A percentile compares a stretch with the other conserved stretches of the same genome.
Evolutionary conservation across 2,329 filamentous ascomycete species (phyloP).

Genomic region (Myriosclerotinia duriaeana): DNA sequence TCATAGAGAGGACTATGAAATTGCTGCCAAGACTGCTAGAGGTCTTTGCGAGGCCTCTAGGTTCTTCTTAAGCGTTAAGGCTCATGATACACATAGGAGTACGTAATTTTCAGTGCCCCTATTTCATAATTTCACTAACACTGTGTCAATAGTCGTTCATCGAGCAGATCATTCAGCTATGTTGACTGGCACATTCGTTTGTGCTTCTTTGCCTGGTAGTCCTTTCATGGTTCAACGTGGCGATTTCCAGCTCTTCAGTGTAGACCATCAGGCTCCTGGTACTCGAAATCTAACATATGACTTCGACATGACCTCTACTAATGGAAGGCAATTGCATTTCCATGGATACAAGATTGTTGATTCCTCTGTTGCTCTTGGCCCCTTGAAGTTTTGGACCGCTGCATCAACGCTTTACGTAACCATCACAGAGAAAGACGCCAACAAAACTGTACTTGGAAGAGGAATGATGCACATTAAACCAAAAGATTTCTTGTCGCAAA

Average conservation of each 20-base stretch:
- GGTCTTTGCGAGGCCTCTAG: slow-evolving; percentile 56
- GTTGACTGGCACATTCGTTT: slow-evolving; percentile 60
- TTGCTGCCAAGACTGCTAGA: slow-evolving; percentile 53
- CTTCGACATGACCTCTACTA: slow-evolving; percentile 57
- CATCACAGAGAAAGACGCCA: slow-evolving; percentile 45
- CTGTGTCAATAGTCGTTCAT: slow-evolving; percentile 42
- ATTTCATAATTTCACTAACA: background rate
- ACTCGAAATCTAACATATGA: slow-evolving; percentile 61
- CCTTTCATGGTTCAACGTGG: slow-evolving; percentile 62
- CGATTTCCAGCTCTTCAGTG: slow-evolving; percentile 56
- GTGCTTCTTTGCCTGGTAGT: slow-evolving; percentile 53
- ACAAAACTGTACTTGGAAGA: slow-evolving; percentile 50
- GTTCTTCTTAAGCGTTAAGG: slow-evolving; percentile 59
- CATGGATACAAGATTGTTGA: slow-evolving; percentile 63
- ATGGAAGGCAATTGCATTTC: slow-evolving; percentile 55
- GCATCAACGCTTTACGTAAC: slow-evolving; percentile 63
- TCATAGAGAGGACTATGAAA: slow-evolving; percentile 52
- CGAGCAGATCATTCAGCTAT: slow-evolving; percentile 52
- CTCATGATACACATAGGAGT: slow-evolving; percentile 52
- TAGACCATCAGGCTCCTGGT: slow-evolving; percentile 54
- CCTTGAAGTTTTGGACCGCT: slow-evolving; percentile 58
- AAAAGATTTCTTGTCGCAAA: slow-evolving; percentile 54
- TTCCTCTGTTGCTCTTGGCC: slow-evolving; percentile 57
- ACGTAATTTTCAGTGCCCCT: slow-evolving; percentile 19
- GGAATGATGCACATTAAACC: slow-evolving; percentile 59